Percentiles rank a stretch among this genome's conserved stretches.
Conservation (phyloP, 495 filamentous ascomycete species). For the Extremus antarcticus region DNA sequence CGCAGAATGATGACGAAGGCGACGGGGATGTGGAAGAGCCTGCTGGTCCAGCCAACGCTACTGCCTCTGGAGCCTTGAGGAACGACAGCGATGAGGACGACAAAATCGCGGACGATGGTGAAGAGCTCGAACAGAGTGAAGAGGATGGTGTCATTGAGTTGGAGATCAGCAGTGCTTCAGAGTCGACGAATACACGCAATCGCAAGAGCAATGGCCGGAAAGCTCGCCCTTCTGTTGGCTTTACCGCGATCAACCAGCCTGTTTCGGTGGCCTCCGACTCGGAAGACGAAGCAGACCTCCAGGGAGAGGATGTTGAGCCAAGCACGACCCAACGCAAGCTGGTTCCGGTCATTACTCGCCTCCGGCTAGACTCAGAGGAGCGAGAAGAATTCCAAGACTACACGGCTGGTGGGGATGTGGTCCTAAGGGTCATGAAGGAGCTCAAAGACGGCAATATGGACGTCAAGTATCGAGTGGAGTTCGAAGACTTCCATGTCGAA, state of each 20-base stretch:
- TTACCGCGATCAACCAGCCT: constrained; percentile 5
- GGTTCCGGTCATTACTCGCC: constrained; percentile 4
- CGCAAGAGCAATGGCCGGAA: background rate
- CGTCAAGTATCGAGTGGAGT: constrained; percentile 24
- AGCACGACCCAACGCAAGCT: background rate
- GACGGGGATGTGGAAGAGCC: background rate
- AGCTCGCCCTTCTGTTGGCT: background rate
- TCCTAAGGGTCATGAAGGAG: constrained; percentile 21
- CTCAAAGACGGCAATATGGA: constrained; percentile 15
- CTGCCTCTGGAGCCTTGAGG: background rate
- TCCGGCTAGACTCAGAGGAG: constrained; percentile 22
- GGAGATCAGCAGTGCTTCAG: background rate
- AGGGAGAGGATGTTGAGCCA: constrained; percentile 2
- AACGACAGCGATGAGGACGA: background rate
- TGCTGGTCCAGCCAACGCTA: background rate
- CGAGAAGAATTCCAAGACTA: constrained; percentile 25
- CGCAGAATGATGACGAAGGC: background rate
- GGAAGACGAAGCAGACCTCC: background rate
- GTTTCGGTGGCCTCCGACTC: background rate
- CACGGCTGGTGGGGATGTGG: constrained; percentile 23
- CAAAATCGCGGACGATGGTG: background rate
- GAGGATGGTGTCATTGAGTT: background rate
- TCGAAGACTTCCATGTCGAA: constrained; percentile 20
- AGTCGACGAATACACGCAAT: background rate
- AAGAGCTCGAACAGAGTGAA: background rate